phyloP scores from a whole-genome alignment of 345 rosid genomes.

The Clarkia xantiana region DNA sequence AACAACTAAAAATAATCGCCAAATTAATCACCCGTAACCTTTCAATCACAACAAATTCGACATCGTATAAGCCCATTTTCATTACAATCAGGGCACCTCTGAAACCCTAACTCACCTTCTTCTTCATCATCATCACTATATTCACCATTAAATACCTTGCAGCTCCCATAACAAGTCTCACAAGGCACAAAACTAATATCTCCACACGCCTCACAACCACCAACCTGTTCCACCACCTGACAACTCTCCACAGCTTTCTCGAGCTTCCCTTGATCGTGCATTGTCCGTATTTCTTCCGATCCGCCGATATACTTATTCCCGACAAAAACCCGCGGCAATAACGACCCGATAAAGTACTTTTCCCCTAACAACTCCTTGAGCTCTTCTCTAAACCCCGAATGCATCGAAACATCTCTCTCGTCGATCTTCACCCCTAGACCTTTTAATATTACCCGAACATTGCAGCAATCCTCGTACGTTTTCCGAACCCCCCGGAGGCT shows the following conservation, averaged over 20 bases:
- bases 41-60: constrained; percentile 42
- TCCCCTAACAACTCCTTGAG: constrained; percentile 39
- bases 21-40: too few relatives aligned
- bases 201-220: constrained; percentile 74
- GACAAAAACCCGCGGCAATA: constrained; percentile 58
- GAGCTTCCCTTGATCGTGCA: constrained; percentile 81
- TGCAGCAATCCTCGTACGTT: constrained; percentile 77
- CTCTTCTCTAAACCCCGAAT: constrained; percentile 72
- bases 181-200: constrained; percentile 84
- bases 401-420: constrained; percentile 90
- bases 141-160: constrained; percentile 49
- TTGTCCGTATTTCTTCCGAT: constrained; percentile 54
- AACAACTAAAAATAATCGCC: too few relatives aligned
- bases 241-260: constrained; percentile 47
- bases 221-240: constrained; percentile 26
- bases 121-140: constrained; percentile 20
- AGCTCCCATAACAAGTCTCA: constrained; percentile 82
- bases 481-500: constrained; percentile 74
- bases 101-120: constrained; percentile 45
- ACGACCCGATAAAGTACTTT: constrained; percentile 20
- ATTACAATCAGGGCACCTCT: constrained; percentile 76
- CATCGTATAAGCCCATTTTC: constrained; percentile 83
- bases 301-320: constrained; percentile 66
- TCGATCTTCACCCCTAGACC: constrained; percentile 44
- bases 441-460: constrained; percentile 44